A percentile compares a stretch with the other conserved stretches of the same genome.
These are phyloP conservation scores for Podila epigama DNA, from an alignment of 192 early-diverging fungal genomes.

Conservation along the genomic window DNA sequence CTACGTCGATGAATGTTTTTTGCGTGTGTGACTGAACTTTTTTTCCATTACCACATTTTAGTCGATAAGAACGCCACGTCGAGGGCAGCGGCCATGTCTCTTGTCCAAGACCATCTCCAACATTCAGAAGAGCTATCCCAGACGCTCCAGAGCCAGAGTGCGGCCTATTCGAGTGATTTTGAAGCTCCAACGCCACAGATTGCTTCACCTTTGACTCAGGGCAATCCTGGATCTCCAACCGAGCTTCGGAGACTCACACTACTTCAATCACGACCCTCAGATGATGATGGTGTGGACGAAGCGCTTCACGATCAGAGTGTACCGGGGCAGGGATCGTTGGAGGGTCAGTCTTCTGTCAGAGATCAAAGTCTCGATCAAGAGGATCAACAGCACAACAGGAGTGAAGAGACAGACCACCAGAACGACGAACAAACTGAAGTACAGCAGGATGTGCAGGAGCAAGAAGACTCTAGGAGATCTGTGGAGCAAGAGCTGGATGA, in stretches of 20 bases:
- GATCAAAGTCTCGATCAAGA: no score
- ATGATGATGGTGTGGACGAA: slow-evolving; percentile 19
- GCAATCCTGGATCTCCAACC: slow-evolving; percentile 48
- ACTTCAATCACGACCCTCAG: slow-evolving; percentile 22
- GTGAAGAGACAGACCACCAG: no score
- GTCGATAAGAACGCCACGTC: slow-evolving; percentile 61
- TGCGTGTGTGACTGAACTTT: no score
- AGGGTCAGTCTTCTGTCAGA: no score
- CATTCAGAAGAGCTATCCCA: slow-evolving; percentile 61
- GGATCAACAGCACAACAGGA: no score
- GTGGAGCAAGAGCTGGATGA: no score
- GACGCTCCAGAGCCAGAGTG: slow-evolving; percentile 18
- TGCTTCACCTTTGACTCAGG: slow-evolving; percentile 41
- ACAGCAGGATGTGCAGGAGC: no score
- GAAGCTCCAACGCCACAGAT: slow-evolving; percentile 45
- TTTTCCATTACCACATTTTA: slow-evolving; percentile 38
- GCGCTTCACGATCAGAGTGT: not conserved
- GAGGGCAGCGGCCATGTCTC: slow-evolving; percentile 54
- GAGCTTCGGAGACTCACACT: slow-evolving; percentile 21
- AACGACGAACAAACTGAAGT: no score
- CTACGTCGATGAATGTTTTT: no score
- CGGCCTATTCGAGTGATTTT: slow-evolving; percentile 22
- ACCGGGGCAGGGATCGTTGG: not conserved
- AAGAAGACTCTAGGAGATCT: no score
- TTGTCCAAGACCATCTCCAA: slow-evolving; percentile 54